Evolutionary conservation across 352 stramenopile species (phyloP).

Genomic region (Plasmopara viticola): DNA sequence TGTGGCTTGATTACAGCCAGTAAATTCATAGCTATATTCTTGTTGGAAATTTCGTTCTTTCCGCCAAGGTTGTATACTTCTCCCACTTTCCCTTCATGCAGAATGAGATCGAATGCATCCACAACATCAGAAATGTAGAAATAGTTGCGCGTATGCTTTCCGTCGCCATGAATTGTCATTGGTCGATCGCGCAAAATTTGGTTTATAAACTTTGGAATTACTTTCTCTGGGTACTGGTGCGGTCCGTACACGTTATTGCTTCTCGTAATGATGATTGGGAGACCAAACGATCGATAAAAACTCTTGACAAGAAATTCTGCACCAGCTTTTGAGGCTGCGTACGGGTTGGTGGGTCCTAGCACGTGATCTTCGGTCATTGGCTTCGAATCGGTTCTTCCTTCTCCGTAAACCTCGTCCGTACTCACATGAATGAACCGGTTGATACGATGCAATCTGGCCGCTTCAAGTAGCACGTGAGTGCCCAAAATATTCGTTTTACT

Average conservation of each 20-base stretch:
- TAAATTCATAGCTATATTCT: constrained; percentile 27
- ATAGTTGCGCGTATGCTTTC: constrained; percentile 95
- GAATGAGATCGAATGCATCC: constrained; percentile 93
- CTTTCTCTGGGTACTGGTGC: constrained; percentile 98
- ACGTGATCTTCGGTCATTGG: constrained; percentile 95
- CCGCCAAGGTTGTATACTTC: constrained; percentile 97
- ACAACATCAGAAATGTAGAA: constrained; percentile 97
- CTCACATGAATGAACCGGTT: constrained; percentile 96
- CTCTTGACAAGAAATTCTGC: constrained; percentile 98
- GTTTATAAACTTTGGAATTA: constrained; percentile 98
- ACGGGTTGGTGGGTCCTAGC: constrained; percentile 95
- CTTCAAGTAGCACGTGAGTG: constrained; percentile 97
- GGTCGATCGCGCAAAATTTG: constrained; percentile 86
- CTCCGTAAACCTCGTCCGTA: constrained; percentile 98
- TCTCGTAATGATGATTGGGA: constrained; percentile 96
- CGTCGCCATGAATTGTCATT: constrained; percentile 95
- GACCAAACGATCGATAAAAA: constrained; percentile 89
- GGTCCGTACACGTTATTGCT: constrained; percentile 99
- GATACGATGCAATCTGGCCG: constrained; percentile 88
- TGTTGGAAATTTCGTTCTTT: constrained; percentile 48
- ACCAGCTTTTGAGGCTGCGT: constrained; percentile 97
- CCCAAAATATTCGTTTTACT: constrained; percentile 97
- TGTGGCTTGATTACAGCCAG: constrained; percentile 58
- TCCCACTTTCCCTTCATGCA: constrained; percentile 89
- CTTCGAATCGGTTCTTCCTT: constrained; percentile 85